Conservation (phyloP, 129 eudicot genomes). For the Lonicera japonica region DNA sequence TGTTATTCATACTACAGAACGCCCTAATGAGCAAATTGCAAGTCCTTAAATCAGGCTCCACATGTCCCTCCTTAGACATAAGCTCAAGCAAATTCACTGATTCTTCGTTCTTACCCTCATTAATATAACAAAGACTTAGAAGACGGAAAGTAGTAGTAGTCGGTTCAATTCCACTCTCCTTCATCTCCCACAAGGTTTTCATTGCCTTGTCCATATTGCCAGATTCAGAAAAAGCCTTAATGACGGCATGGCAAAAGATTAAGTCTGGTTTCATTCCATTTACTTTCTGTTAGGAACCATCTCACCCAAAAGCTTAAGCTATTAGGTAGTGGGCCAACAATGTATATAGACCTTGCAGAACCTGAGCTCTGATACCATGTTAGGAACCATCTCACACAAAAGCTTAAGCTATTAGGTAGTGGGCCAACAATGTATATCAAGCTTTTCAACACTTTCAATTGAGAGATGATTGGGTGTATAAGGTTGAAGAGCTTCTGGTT, state of each 20-base stretch:
- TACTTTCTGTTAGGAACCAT: too few relatives aligned
- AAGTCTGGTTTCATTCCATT: constrained; percentile 44
- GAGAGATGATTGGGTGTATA: constrained; percentile 33
- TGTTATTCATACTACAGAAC: constrained; percentile 40
- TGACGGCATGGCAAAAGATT: constrained; percentile 48
- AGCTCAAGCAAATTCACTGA: constrained; percentile 33
- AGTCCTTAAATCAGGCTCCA: constrained; percentile 46
- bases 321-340: too few relatives aligned
- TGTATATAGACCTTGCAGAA: too few relatives aligned
- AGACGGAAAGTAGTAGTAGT: constrained; percentile 45
- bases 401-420: too few relatives aligned
- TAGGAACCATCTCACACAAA: too few relatives aligned
- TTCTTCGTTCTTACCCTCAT: constrained; percentile 47
- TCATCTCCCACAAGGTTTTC: constrained; percentile 38
- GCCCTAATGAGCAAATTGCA: constrained; percentile 47
- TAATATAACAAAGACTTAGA: constrained; percentile 43
- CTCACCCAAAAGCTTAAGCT: too few relatives aligned
- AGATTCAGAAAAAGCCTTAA: constrained; percentile 46
- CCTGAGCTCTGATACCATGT: too few relatives aligned
- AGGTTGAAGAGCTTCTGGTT: constrained; percentile 31
- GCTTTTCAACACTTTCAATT: too few relatives aligned
- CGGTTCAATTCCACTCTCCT: constrained; percentile 33
- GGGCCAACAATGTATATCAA: too few relatives aligned
- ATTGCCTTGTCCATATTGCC: constrained; percentile 55
- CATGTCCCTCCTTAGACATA: constrained; percentile 29